A percentile compares a stretch with the other conserved stretches of the same genome.
These are phyloP conservation scores for Persicaria maculosa DNA, from an alignment of 148 eudicot species.

Conservation along the genomic window DNA sequence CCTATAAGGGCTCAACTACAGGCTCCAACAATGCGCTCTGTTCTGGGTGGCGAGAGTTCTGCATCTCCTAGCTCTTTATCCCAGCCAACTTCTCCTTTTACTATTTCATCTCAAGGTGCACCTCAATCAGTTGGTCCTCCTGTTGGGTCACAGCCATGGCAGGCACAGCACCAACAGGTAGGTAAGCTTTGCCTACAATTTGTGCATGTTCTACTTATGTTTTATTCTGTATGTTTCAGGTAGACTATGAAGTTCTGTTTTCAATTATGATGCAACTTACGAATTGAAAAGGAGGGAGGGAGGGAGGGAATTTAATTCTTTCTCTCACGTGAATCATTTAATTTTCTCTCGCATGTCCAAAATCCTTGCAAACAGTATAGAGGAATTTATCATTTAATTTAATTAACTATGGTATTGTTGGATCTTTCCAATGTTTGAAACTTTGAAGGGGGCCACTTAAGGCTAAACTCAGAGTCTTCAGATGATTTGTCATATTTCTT, in stretches of 20 bases:
- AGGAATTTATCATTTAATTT: too few relatives aligned
- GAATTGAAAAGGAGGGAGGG: background rate
- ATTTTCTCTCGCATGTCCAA: too few relatives aligned
- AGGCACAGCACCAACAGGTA: slow-evolving; percentile 61
- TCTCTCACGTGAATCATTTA: too few relatives aligned
- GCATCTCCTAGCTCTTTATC: slow-evolving; percentile 21
- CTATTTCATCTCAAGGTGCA: slow-evolving; percentile 41
- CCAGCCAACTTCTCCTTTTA: slow-evolving; percentile 47
- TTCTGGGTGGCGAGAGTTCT: slow-evolving; percentile 39
- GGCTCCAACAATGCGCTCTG: slow-evolving; percentile 47
- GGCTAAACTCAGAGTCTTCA: too few relatives aligned
- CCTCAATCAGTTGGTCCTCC: slow-evolving; percentile 48
- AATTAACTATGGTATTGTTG: too few relatives aligned
- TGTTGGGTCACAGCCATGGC: slow-evolving; percentile 60
- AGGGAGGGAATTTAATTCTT: too few relatives aligned
- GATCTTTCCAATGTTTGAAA: too few relatives aligned
- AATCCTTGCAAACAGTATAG: too few relatives aligned
- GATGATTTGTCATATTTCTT: too few relatives aligned
- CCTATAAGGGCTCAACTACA: slow-evolving; percentile 38
- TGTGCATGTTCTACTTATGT: background rate
- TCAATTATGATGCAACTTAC: background rate
- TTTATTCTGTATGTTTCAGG: background rate
- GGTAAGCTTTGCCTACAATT: background rate
- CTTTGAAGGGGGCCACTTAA: too few relatives aligned
- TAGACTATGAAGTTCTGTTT: background rate